Evolutionary conservation across 495 filamentous ascomycete genomes (phyloP), one percentile per base, ranked within the genome.

Genomic region (Neurospora tetraspora): DNA sequence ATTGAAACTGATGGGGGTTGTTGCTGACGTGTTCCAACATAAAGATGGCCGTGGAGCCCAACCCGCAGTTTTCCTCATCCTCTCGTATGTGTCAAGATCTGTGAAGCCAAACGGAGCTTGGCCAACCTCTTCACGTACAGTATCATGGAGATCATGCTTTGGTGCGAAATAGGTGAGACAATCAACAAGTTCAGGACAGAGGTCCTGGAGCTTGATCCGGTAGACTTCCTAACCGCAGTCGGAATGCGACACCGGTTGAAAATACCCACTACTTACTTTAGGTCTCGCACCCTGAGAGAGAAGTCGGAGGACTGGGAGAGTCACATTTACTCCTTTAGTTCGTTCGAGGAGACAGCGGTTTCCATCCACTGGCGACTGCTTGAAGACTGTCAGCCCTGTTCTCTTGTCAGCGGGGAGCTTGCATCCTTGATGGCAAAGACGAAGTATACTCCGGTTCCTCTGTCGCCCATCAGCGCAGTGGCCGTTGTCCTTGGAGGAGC

Each of bases 71-170:
- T 91, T 76, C 88, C 89, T 16, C 89, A 91, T 76, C 89, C 89
- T 6, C 75, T 91, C 38, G 88, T 88, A 31, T 90, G 85, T 71
- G 85, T 91, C 70, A 84, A 85, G 71, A 83, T 81, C 42, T 82
- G 82, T 16, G 87, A 89, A 74, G 81, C 87, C 16, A 83, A 86
- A 72, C 78, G 82, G 20, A 81, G 76, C 11, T 73, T 76, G 16
- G 85, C 88, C 20, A 92, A 92, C 79, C 90, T 91, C 72, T 89
- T 91, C 74, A 85, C 84, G 36, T 92, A 91, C 77, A 87, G 88
- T 5, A 81, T 91, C 70, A 88, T 88, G 34, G 87, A 89, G 72
- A 84, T 86, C 82, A 85, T 88, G 83, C 81, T 81, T 18, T 86
- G 85, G 85, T 82, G 84, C 38, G 85, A 85, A 12, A 78, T 88